phyloP scores from a whole-genome alignment of 2,329 filamentous ascomycete species.

The Xylariaceae sp. region DNA sequence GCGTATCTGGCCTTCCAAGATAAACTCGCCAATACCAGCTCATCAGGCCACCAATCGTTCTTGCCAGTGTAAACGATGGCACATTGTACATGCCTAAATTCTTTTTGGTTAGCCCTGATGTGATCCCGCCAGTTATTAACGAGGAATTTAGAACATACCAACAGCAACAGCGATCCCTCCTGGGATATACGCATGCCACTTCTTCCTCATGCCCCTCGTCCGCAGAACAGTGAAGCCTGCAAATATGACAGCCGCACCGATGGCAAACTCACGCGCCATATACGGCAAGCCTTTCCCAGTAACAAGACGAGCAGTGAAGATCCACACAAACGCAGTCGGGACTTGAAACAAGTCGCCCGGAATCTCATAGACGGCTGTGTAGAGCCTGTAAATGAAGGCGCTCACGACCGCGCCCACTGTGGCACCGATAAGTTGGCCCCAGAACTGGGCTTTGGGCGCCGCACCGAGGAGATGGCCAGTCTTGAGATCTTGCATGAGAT shows the following conservation, averaged over 20 bases:
- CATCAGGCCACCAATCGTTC: constrained; percentile 71
- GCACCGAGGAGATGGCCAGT: constrained; percentile 91
- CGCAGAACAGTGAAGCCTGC: constrained; percentile 66
- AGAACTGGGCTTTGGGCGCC: constrained; percentile 91
- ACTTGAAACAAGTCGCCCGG: constrained; percentile 89
- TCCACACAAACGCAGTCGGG: constrained; percentile 93
- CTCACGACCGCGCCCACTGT: constrained; percentile 81
- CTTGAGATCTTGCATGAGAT: constrained; percentile 96
- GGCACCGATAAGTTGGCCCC: constrained; percentile 89
- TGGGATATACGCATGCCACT: constrained; percentile 74
- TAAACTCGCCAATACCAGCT: constrained; percentile 72
- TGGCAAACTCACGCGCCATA: constrained; percentile 77
- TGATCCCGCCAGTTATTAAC: neutral
- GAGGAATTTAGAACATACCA: constrained; percentile 51
- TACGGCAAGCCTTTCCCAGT: constrained; percentile 83
- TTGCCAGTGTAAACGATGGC: constrained; percentile 87
- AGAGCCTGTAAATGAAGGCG: constrained; percentile 82
- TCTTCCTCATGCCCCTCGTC: constrained; percentile 51
- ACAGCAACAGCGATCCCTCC: constrained; percentile 95
- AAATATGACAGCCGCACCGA: constrained; percentile 67
- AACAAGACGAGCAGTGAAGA: constrained; percentile 90
- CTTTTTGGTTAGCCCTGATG: neutral
- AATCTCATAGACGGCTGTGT: constrained; percentile 80
- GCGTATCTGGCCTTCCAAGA: constrained; percentile 58
- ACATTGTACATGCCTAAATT: constrained; percentile 87